Evolutionary conservation across 768 basidiomycete species (phyloP).

Genomic region (Fistulinella prunicolor): DNA sequence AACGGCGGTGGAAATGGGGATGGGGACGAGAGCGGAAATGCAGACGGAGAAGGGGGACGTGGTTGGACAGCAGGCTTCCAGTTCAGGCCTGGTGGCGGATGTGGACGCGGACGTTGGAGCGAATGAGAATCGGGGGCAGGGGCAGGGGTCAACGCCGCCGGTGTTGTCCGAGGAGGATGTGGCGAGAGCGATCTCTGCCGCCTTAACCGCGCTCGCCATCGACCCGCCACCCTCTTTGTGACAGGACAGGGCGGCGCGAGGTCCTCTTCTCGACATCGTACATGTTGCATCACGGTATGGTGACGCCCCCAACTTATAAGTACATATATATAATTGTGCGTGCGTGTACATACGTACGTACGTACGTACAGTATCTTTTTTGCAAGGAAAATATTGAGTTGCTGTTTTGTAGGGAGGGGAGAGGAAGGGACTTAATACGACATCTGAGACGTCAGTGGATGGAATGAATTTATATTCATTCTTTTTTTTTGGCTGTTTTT

Average conservation of each 20-base stretch:
- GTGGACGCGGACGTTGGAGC: neutral
- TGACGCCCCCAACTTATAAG: neutral
- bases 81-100: neutral
- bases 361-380: too few relatives aligned
- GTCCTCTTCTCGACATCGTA: too few relatives aligned
- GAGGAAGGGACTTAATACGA: too few relatives aligned
- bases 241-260: neutral
- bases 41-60: neutral
- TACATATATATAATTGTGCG: neutral
- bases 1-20: neutral
- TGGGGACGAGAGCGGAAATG: neutral
- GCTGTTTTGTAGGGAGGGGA: too few relatives aligned
- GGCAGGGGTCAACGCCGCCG: neutral
- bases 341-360: neutral
- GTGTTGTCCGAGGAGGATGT: slow-evolving; percentile 21
- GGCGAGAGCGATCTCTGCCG: slow-evolving; percentile 21
- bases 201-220: slow-evolving; percentile 16
- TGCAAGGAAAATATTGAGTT: too few relatives aligned
- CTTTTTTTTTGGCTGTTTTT: too few relatives aligned
- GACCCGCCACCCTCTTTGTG: neutral
- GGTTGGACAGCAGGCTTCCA: neutral
- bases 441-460: too few relatives aligned
- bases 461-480: too few relatives aligned
- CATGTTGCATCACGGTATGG: too few relatives aligned
- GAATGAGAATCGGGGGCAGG: neutral